These are phyloP conservation scores for Poteriospumella lacustris DNA, from an alignment of 108 stramenopile genomes.

Conservation along the genomic window DNA sequence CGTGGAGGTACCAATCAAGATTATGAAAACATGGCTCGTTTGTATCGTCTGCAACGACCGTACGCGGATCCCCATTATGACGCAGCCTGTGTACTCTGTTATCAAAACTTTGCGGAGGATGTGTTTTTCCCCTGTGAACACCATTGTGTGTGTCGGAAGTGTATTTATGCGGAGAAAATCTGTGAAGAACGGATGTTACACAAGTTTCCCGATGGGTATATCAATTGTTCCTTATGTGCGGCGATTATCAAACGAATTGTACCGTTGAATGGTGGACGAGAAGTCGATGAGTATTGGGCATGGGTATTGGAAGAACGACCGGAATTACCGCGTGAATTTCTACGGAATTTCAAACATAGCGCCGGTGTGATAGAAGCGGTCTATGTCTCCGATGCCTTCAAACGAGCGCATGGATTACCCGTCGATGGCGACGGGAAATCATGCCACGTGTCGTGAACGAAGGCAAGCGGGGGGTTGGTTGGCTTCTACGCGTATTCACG, in stretches of 20 bases:
- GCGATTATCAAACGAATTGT: not conserved
- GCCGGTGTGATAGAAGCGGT: slow-evolving; percentile 2
- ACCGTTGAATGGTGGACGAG: not conserved
- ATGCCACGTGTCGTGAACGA: too few relatives aligned
- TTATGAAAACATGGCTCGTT: not conserved
- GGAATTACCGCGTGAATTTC: not conserved
- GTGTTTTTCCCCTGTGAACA: slow-evolving; percentile 14
- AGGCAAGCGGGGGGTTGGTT: too few relatives aligned
- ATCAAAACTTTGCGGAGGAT: not conserved
- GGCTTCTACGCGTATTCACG: too few relatives aligned
- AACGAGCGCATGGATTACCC: not conserved
- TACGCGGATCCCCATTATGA: not conserved
- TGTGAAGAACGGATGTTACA: not conserved
- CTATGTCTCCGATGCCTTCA: not conserved
- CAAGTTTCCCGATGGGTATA: not conserved
- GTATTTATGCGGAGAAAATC: not conserved
- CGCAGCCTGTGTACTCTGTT: not conserved
- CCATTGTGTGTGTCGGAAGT: not conserved
- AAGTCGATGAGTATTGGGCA: not conserved
- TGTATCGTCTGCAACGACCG: not conserved
- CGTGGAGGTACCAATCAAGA: not conserved
- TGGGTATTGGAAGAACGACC: not conserved
- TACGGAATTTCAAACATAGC: not conserved
- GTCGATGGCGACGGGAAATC: too few relatives aligned
- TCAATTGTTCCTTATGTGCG: slow-evolving; percentile 10